Base-by-base conservation (phyloP, 129 eudicot species). In the Artemisia tridentata region DNA sequence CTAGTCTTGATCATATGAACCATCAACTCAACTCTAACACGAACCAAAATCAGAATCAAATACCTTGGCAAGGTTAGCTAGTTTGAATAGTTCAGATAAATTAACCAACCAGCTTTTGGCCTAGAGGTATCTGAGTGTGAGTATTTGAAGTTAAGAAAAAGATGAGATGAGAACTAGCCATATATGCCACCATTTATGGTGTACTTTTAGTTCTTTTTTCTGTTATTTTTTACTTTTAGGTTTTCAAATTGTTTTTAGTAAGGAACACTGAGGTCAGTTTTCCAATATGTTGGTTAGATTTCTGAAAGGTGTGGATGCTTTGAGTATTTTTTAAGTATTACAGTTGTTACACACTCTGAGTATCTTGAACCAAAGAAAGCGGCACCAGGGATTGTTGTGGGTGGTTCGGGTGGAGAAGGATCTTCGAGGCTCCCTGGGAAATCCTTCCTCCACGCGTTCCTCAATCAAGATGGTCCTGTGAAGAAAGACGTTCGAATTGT, bases 21-120 rank as follows among this genome's bases (percentile, higher is more conserved):
- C 82, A 79, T 63, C 82, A 79, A 11, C 68, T 81, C 57, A 54
- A 78, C 56, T 81, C 82, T 11, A 85, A 65, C 47, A 55, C 70
- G 58, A 72, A 72, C 68, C 76, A 72, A 11, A 69, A 54, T 53
- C 81, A 70, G 50, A 77, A 70, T 51, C 88, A 82, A 75, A 72
- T 80, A 20, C 88, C 82, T 55, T 86, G 96, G 96, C 85, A 84
- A 80, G 80, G 71, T 68, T 82, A 78, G 57, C 58, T 73, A 73
- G 70, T 19, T 78, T 71, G 80, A 76, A 7, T 38, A 38, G 45
- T 38, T 38, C 1, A 38, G 45, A 38, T 34, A 34, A 34, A 6
- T 34, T 31, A 31, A 31, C 6, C 7, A 31, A 31, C 38, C 0
- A 34, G 9, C 41, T 34, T 34, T 34, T 34, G 41, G 41, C 41